These are phyloP conservation scores for Trametes elegans DNA, from an alignment of 768 basidiomycete species.

Conservation along the genomic window DNA sequence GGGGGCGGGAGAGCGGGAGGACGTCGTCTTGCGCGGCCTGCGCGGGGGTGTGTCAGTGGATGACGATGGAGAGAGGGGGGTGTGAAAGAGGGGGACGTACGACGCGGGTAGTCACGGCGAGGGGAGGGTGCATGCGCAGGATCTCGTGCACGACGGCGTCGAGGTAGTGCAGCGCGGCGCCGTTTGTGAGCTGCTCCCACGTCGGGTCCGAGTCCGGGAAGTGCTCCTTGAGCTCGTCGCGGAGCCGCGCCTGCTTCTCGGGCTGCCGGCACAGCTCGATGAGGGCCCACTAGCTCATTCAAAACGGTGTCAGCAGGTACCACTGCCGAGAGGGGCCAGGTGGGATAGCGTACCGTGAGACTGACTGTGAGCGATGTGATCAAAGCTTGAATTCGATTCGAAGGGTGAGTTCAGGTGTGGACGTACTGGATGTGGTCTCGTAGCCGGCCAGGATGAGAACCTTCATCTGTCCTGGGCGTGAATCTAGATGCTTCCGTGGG, in stretches of 20 bases:
- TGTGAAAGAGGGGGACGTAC: constrained; percentile 33
- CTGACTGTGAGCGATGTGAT: constrained; percentile 16
- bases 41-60: background rate
- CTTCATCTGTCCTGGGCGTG: constrained; percentile 31
- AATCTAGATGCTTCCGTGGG: background rate
- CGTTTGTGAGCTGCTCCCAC: constrained; percentile 50
- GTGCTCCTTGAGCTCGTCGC: constrained; percentile 43
- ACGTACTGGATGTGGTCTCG: constrained; percentile 48
- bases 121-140: constrained; percentile 44
- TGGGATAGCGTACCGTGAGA: constrained; percentile 16
- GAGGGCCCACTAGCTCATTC: constrained; percentile 48
- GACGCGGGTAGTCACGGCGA: constrained; percentile 35
- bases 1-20: constrained; percentile 35
- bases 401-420: background rate
- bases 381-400: background rate
- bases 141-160: constrained; percentile 50
- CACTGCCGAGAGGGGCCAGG: no score
- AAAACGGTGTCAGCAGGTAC: background rate
- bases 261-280: constrained; percentile 50
- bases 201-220: constrained; percentile 46
- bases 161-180: constrained; percentile 46
- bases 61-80: no score
- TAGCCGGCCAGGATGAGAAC: constrained; percentile 44
- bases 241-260: constrained; percentile 45
- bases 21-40: constrained; percentile 41